A percentile compares a stretch with the other conserved stretches of the same genome.
These are phyloP conservation scores for Penicillium hordei DNA, from an alignment of 2,329 filamentous ascomycete species.

Conservation along the genomic window DNA sequence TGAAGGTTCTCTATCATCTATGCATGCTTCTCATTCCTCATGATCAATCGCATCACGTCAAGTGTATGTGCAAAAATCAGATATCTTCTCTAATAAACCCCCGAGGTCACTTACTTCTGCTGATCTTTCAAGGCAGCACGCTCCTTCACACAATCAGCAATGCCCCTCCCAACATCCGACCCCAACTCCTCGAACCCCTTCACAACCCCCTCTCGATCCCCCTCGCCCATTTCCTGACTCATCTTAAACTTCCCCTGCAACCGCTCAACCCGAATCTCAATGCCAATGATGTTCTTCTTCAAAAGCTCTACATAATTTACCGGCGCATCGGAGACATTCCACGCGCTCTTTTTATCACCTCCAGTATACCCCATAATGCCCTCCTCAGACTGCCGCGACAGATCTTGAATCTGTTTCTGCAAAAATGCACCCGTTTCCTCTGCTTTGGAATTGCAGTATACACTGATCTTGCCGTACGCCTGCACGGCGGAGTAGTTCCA, in stretches of 20 bases:
- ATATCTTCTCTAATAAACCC: not conserved
- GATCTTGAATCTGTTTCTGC: constrained; percentile 52
- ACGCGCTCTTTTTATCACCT: constrained; percentile 53
- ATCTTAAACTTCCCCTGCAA: constrained; percentile 64
- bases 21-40: not conserved
- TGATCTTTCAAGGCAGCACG: constrained; percentile 2
- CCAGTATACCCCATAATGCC: constrained; percentile 58
- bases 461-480: constrained; percentile 56
- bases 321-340: constrained; percentile 62
- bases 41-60: not conserved
- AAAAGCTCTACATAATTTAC: constrained; percentile 57
- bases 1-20: not conserved
- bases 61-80: not conserved
- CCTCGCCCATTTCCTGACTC: constrained; percentile 59
- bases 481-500: no score
- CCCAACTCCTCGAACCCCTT: constrained; percentile 46
- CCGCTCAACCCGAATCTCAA: constrained; percentile 58
- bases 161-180: constrained; percentile 39
- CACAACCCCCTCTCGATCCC: constrained; percentile 39
- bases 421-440: constrained; percentile 52
- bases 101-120: not conserved
- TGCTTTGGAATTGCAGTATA: constrained; percentile 54
- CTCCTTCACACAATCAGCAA: constrained; percentile 24
- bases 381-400: constrained; percentile 54
- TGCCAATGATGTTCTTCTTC: constrained; percentile 60